phyloP scores from a whole-genome alignment of 83 land plant genomes.

The Picea abies region DNA sequence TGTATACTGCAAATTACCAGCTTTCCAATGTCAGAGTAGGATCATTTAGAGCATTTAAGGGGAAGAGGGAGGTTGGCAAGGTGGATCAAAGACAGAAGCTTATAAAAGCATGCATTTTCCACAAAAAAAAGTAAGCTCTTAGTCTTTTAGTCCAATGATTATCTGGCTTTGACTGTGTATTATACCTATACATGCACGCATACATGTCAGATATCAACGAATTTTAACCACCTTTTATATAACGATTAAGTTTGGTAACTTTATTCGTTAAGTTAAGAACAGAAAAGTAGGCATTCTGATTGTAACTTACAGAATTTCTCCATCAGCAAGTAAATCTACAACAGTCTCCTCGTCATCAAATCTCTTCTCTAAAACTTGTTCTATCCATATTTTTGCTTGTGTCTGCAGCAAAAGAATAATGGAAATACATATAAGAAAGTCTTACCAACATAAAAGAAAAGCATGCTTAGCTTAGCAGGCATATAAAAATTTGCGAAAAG shows the following conservation, averaged over 20 bases:
- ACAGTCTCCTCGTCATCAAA: conserved; percentile 37
- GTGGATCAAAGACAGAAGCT: too few relatives aligned
- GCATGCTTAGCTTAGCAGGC: neutral
- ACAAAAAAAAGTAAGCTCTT: too few relatives aligned
- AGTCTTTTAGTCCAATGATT: neutral
- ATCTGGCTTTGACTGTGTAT: neutral
- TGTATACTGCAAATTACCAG: too few relatives aligned
- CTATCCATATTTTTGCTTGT: conserved; percentile 75
- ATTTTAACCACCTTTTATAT: neutral
- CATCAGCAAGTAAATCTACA: conserved; percentile 73
- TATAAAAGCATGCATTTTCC: too few relatives aligned
- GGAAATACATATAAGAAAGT: neutral
- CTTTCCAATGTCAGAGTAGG: too few relatives aligned
- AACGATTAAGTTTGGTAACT: neutral
- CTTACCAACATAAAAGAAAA: neutral
- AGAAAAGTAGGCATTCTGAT: neutral
- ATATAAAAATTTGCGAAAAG: neutral
- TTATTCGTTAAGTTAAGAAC: too few relatives aligned
- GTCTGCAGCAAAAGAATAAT: conserved; percentile 31
- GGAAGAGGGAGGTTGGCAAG: too few relatives aligned
- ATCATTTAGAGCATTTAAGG: too few relatives aligned
- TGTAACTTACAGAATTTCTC: conserved; percentile 60
- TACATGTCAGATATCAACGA: neutral
- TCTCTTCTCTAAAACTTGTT: conserved; percentile 57
- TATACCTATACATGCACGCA: conserved; percentile 1